A percentile compares a stretch with the other conserved stretches of the same genome.
Conservation (phyloP, 164 flowering plant species). For the Stephania yunnanensis region DNA sequence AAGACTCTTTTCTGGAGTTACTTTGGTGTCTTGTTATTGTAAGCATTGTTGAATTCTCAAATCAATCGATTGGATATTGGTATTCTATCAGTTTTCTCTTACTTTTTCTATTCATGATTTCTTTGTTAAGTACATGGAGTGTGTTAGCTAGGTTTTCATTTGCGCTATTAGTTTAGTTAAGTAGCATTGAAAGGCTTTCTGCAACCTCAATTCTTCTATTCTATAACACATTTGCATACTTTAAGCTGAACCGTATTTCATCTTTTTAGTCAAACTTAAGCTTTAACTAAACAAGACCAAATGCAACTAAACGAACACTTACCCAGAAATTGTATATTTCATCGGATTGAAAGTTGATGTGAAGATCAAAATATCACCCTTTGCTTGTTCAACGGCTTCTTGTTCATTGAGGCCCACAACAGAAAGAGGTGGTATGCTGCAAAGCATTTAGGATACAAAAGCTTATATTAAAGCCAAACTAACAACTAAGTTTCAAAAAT, state of each 20-base stretch:
- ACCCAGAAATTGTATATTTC: constrained; percentile 97
- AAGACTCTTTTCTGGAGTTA: no score
- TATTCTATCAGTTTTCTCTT: neutral
- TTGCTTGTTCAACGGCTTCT: constrained; percentile 71
- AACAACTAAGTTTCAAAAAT: neutral
- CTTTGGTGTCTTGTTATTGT: no score
- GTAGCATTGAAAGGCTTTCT: neutral
- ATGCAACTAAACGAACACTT: constrained; percentile 12
- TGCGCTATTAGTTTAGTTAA: neutral
- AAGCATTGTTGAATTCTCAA: neutral
- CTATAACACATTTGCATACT: neutral
- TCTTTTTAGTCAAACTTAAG: neutral
- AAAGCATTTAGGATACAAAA: constrained; percentile 17
- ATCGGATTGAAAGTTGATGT: constrained; percentile 94
- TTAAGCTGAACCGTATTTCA: neutral
- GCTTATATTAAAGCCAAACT: neutral
- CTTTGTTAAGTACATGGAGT: neutral
- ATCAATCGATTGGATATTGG: neutral
- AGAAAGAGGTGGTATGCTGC: constrained; percentile 95
- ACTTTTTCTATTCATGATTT: neutral
- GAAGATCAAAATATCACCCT: constrained; percentile 69
- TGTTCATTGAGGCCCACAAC: constrained; percentile 93
- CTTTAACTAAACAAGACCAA: neutral
- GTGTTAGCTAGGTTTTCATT: neutral
- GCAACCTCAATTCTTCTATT: neutral